Base-by-base conservation (phyloP, 257 asterid species). In the Ajuga chamaepitys region DNA sequence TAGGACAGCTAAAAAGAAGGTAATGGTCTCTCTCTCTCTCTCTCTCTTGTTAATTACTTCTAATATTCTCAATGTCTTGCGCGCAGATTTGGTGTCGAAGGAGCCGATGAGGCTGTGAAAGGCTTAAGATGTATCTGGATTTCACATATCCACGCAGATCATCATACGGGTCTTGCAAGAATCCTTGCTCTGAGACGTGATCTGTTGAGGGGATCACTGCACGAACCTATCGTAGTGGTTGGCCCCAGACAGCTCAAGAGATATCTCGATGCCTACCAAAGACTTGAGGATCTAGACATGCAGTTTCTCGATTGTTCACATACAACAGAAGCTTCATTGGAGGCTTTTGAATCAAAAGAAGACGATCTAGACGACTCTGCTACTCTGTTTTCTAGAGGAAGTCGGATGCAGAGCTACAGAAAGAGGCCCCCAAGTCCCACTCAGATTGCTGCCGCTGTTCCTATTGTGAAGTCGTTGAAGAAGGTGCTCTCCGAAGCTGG, bases 61-160 rank as follows among this genome's bases (percentile, higher is more conserved):
- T 20, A 9, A 35, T 5, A 65, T 70, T 63, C 41, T 40, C 53
- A 1, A 0, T 62, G 7, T 37, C 1, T 50, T 60, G 25, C 58
- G 57, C 51, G 53, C 84, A 93, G 99, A 71, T 94, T 83, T 62
- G 97, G 99, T 7, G 64, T 88, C 50, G 75, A 81, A 46, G 93
- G 95, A 30, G 97, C 95, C 7, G 97, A 94, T 17, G 95, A 88
- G 38, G 92, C 86, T 58, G 77, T 94, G 12, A 80, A 74, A 82
- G 80, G 84, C 32, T 73, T 94, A 68, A 84, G 73, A 75, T 94
- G 92, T 38, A 85, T 94, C 41, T 94, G 97, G 99, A 90, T 94
- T 64, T 94, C 99, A 32, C 99, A 94, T 74, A 94, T 94, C 57
- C 99, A 94, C 21, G 99, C 97, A 6, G 97, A 94, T 79, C 99